These are phyloP conservation scores for Rhizophagus prolifer DNA, from an alignment of 192 early-diverging fungal genomes.

Conservation along the genomic window DNA sequence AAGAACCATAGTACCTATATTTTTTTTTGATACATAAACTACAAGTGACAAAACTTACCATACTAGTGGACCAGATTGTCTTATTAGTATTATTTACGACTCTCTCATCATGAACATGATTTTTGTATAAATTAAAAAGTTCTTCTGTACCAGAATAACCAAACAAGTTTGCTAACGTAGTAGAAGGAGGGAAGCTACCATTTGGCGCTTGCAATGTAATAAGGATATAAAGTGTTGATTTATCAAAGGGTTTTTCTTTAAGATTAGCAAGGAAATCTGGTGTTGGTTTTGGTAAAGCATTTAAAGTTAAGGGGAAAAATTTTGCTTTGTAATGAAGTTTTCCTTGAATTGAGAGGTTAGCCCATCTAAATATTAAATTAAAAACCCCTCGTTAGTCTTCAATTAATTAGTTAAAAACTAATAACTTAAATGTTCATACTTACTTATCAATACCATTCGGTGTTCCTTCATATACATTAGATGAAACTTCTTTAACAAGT, in stretches of 20 bases:
- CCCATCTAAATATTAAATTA: slow-evolving; percentile 16
- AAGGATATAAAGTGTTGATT: background rate
- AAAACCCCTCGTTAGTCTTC: background rate
- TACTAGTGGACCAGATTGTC: slow-evolving; percentile 20
- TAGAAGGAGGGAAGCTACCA: slow-evolving; percentile 22
- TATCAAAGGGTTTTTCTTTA: slow-evolving; percentile 27
- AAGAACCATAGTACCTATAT: slow-evolving; percentile 22
- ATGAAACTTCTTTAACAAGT: slow-evolving; percentile 53
- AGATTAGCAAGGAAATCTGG: slow-evolving; percentile 32
- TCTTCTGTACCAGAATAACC: background rate
- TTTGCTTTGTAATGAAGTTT: slow-evolving; percentile 39
- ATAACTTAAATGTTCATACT: background rate
- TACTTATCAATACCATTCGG: slow-evolving; percentile 36
- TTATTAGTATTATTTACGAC: background rate
- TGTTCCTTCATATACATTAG: slow-evolving; percentile 35
- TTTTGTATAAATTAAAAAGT: background rate
- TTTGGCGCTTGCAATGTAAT: slow-evolving; percentile 20
- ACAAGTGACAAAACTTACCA: background rate
- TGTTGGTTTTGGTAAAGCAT: background rate
- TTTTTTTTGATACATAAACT: background rate
- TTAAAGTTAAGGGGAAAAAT: slow-evolving; percentile 36
- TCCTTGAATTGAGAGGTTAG: slow-evolving; percentile 35
- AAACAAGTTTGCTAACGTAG: slow-evolving; percentile 19
- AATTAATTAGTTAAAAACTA: background rate
- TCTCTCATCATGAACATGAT: background rate